A percentile compares a stretch with the other conserved stretches of the same genome.
These are phyloP conservation scores for Paraphaeosphaeria sporulosa DNA, from an alignment of 2,329 filamentous ascomycete species.

Conservation along the genomic window DNA sequence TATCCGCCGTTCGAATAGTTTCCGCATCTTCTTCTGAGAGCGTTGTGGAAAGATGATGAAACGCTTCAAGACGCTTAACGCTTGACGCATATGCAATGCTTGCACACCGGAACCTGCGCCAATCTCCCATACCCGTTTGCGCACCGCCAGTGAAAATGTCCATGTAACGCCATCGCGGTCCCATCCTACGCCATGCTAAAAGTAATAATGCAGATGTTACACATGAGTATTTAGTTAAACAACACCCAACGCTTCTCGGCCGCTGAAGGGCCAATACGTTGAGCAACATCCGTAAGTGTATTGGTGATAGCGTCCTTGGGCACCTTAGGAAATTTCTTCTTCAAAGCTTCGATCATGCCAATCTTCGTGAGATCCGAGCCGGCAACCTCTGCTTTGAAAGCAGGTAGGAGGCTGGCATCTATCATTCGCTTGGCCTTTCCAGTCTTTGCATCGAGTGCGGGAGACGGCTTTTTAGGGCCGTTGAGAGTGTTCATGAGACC, in stretches of 20 bases:
- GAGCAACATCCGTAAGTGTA: constrained; percentile 72
- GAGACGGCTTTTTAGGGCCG: constrained; percentile 21
- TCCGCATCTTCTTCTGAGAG: background rate
- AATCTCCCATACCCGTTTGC: background rate
- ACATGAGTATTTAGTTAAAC: constrained; percentile 22
- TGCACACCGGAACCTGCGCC: background rate
- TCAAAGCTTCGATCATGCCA: constrained; percentile 76
- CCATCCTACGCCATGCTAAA: constrained; percentile 9
- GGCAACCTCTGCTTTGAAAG: constrained; percentile 75
- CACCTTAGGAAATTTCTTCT: constrained; percentile 75
- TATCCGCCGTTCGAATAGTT: background rate
- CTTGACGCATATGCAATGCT: constrained; percentile 1
- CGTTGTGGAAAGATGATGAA: background rate
- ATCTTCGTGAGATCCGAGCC: constrained; percentile 77
- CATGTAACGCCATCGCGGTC: background rate
- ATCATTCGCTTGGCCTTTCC: constrained; percentile 58
- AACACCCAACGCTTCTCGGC: constrained; percentile 70
- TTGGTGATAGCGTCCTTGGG: constrained; percentile 75
- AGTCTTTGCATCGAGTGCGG: constrained; percentile 36
- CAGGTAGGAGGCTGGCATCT: constrained; percentile 65
- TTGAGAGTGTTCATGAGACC: constrained; percentile 44
- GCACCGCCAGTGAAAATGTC: background rate
- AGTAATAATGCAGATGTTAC: background rate
- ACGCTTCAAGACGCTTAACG: constrained; percentile 5
- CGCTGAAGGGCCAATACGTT: constrained; percentile 67